Percentiles rank a stretch among this genome's conserved stretches.
phyloP scores from a whole-genome alignment of 2,329 filamentous ascomycete species.

The Helminthosporium solani region DNA sequence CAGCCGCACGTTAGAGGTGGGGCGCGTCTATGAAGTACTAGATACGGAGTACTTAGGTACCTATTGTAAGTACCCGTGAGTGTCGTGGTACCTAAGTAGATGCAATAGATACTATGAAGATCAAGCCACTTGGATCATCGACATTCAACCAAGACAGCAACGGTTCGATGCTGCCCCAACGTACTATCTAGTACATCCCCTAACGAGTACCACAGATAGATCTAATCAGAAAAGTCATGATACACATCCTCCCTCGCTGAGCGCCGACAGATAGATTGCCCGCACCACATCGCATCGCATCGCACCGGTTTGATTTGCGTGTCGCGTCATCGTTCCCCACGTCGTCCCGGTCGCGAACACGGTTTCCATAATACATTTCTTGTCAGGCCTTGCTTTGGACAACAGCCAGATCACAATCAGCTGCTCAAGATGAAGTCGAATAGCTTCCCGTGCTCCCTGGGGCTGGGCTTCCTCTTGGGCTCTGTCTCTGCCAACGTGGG shows the following conservation, averaged over 20 bases:
- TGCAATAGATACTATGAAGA: not conserved
- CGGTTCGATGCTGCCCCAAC: too few species aligned
- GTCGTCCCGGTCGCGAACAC: not conserved
- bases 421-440: conserved; percentile 18
- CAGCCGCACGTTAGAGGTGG: too few species aligned
- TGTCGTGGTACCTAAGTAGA: not conserved
- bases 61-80: too few species aligned
- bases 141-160: too few species aligned
- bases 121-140: not conserved
- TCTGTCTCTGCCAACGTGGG: conserved; percentile 11
- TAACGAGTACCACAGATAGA: too few species aligned
- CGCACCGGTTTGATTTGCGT: too few species aligned
- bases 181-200: too few species aligned
- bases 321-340: not conserved
- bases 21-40: too few species aligned
- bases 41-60: too few species aligned
- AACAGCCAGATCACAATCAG: not conserved
- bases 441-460: conserved; percentile 11
- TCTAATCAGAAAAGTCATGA: conserved; percentile 12
- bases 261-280: conserved; percentile 1
- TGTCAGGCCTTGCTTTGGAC: not conserved
- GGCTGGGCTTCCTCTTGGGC: conserved; percentile 9
- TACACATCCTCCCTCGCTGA: conserved; percentile 19
- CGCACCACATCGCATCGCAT: too few species aligned
- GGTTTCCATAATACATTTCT: not conserved